Conservation (phyloP, 2,329 filamentous ascomycete genomes). For the Fusarium sp. region DNA sequence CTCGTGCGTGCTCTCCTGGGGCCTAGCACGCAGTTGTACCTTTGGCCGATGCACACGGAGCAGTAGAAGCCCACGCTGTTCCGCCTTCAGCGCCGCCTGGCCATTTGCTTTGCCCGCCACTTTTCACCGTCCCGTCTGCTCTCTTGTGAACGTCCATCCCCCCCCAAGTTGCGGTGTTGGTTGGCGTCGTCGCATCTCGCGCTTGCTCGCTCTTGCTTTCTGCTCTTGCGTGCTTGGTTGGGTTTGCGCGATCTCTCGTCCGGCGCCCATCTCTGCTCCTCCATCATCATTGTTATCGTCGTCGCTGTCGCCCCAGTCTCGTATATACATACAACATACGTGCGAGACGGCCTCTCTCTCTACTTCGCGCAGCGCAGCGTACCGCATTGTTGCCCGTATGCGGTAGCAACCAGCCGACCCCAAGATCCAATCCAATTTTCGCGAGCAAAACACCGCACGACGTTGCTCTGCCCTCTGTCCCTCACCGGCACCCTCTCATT, state of each 20-base stretch:
- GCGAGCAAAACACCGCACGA: constrained; percentile 15
- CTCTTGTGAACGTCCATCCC: constrained; percentile 8
- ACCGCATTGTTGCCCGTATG: constrained; percentile 32
- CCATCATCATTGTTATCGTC: constrained; percentile 9
- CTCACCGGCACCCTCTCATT: background rate
- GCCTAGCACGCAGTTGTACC: too few relatives aligned
- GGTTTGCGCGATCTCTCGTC: constrained; percentile 15
- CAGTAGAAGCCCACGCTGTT: background rate
- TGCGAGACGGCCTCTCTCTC: background rate
- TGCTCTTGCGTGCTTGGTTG: constrained; percentile 14
- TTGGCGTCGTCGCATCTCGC: constrained; percentile 45
- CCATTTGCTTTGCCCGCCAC: constrained; percentile 32
- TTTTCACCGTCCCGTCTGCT: constrained; percentile 26
- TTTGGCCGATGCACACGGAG: too few relatives aligned
- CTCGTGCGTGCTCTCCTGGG: background rate
- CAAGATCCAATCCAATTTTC: constrained; percentile 20
- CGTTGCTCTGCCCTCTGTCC: background rate
- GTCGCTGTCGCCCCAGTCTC: too few relatives aligned
- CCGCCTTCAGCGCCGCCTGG: constrained; percentile 30
- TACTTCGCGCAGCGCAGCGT: too few relatives aligned
- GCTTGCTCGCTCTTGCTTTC: constrained; percentile 38
- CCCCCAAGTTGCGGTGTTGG: constrained; percentile 46
- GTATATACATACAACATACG: constrained; percentile 1
- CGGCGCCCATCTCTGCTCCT: constrained; percentile 14
- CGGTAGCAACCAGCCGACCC: constrained; percentile 36